These are phyloP conservation scores for Tuctoria greenei DNA, from an alignment of 176 grass and related monocot species.

Conservation along the genomic window DNA sequence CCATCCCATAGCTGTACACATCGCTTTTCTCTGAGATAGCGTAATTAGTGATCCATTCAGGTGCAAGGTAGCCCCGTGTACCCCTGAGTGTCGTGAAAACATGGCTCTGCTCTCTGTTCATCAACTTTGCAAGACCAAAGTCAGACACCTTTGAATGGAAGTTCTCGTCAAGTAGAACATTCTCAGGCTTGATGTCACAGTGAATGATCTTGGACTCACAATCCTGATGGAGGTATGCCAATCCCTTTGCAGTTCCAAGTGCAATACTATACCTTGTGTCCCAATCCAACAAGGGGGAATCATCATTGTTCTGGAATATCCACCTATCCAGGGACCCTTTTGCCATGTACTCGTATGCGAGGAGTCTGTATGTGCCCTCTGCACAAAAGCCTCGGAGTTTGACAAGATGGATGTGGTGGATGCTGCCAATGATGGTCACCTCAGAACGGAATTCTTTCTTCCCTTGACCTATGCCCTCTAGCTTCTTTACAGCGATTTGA, in stretches of 20 bases:
- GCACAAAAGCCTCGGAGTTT: slow-evolving; percentile 84
- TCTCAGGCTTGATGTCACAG: slow-evolving; percentile 96
- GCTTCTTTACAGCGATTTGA: slow-evolving; percentile 77
- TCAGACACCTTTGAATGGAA: slow-evolving; percentile 87
- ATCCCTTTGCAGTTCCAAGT: slow-evolving; percentile 55
- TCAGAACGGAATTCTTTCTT: slow-evolving; percentile 92
- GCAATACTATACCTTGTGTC: slow-evolving; percentile 47
- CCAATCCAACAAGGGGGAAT: slow-evolving; percentile 56
- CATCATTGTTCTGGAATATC: slow-evolving; percentile 59
- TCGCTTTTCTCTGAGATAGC: slow-evolving; percentile 96
- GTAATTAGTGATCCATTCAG: slow-evolving; percentile 88
- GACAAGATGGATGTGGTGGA: slow-evolving; percentile 95
- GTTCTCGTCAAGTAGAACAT: slow-evolving; percentile 89
- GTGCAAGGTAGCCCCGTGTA: slow-evolving; percentile 84
- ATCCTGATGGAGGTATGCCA: slow-evolving; percentile 88
- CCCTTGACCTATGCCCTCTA: slow-evolving; percentile 91
- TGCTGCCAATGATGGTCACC: slow-evolving; percentile 86
- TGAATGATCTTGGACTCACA: slow-evolving; percentile 90
- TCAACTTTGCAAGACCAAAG: slow-evolving; percentile 96
- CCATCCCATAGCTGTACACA: slow-evolving; percentile 95
- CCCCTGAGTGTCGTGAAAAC: slow-evolving; percentile 91
- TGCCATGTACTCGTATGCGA: slow-evolving; percentile 91
- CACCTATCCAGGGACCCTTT: slow-evolving; percentile 82
- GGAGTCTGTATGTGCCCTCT: slow-evolving; percentile 66
- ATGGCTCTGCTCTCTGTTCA: slow-evolving; percentile 97